A percentile compares a stretch with the other conserved stretches of the same genome.
These are phyloP conservation scores for Quercus engelmannii DNA, from an alignment of 306 rosid genomes.

Conservation along the genomic window DNA sequence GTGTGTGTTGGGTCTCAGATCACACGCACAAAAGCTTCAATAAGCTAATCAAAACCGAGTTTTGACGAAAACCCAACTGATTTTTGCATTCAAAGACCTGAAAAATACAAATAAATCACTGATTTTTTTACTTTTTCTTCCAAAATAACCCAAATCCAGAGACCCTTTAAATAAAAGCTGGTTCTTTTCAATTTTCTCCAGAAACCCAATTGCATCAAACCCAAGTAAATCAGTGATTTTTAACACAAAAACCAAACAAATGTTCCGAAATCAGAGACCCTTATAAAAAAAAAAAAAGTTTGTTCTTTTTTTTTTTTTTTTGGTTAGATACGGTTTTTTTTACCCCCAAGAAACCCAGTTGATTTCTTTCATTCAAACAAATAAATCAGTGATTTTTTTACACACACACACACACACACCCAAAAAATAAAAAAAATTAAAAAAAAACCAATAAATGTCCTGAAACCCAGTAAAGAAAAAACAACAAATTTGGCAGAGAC, in stretches of 20 bases:
- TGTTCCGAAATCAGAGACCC: too few species aligned
- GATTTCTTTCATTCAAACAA: not conserved
- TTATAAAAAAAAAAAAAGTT: too few species aligned
- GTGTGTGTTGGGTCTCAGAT: constrained; percentile 15
- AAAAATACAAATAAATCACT: too few species aligned
- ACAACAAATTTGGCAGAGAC: not conserved
- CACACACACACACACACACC: too few species aligned
- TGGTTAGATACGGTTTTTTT: not conserved
- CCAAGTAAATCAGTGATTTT: too few species aligned
- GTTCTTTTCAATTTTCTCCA: not conserved
- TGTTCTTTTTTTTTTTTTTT: too few species aligned
- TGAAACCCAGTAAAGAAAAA: not conserved
- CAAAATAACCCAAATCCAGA: not conserved
- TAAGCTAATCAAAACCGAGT: not conserved
- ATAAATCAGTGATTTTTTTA: not conserved
- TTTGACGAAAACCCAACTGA: too few species aligned
- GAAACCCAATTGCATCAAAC: not conserved
- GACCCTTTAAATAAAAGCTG: not conserved
- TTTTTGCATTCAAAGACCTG: too few species aligned
- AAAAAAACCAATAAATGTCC: not conserved
- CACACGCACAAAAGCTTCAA: not conserved
- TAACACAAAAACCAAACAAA: too few species aligned
- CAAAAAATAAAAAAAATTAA: not conserved
- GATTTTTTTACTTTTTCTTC: not conserved
- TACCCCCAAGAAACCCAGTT: not conserved